A percentile compares a stretch with the other conserved stretches of the same genome.
Conservation (phyloP, 2,329 filamentous ascomycete species). For the Aspergillus eucalypticola region DNA sequence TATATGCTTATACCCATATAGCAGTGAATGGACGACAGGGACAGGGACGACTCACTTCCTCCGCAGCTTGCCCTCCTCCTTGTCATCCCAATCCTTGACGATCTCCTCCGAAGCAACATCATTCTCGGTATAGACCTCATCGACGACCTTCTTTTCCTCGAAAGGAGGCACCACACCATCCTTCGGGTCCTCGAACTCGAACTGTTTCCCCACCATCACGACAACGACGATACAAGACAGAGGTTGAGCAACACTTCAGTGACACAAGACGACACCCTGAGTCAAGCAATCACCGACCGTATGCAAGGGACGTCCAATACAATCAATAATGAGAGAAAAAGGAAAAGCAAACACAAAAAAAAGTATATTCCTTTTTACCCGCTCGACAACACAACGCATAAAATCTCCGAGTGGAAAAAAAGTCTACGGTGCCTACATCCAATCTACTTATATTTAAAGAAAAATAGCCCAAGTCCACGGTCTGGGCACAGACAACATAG, state of each 20-base stretch:
- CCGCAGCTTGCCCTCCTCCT: conserved; percentile 26
- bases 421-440: too few relatives aligned
- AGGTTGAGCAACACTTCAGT: not conserved
- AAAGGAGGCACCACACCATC: not conserved
- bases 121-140: conserved; percentile 3
- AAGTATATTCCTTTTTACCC: too few relatives aligned
- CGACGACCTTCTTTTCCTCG: not conserved
- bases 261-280: too few relatives aligned
- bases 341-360: not conserved
- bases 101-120: conserved; percentile 16
- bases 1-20: not conserved
- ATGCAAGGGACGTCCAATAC: not conserved
- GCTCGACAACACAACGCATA: not conserved
- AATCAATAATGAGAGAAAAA: not conserved
- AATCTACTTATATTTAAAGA: too few relatives aligned
- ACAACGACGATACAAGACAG: not conserved
- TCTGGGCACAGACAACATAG: too few relatives aligned
- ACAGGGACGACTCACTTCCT: conserved; percentile 25
- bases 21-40: not conserved
- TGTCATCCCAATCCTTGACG: conserved; percentile 29
- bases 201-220: not conserved
- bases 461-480: too few relatives aligned
- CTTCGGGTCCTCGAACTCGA: not conserved
- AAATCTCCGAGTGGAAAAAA: not conserved
- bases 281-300: not conserved